phyloP scores from a whole-genome alignment of 345 rosid genomes.

The Fremontodendron californicum region DNA sequence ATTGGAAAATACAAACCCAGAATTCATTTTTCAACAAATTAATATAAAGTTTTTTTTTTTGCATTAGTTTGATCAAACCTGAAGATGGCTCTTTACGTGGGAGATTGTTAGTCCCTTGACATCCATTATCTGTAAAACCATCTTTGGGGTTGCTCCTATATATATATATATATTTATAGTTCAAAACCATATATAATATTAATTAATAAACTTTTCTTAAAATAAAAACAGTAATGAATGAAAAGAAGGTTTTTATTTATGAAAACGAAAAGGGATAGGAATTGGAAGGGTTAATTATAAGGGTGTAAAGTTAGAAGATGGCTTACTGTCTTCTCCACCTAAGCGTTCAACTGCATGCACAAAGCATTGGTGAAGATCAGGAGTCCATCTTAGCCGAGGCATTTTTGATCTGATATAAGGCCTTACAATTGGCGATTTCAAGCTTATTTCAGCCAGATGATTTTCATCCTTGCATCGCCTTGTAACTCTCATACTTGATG shows the following conservation, averaged over 20 bases:
- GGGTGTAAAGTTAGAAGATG: not conserved
- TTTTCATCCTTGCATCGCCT: not conserved
- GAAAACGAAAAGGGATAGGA: not conserved
- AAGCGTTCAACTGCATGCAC: constrained; percentile 59
- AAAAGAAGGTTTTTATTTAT: not conserved
- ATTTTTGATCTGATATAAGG: constrained; percentile 49
- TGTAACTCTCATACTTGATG: not conserved
- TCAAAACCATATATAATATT: not conserved
- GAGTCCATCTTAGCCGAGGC: constrained; percentile 69
- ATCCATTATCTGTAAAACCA: constrained; percentile 60
- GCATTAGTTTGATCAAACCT: constrained; percentile 34
- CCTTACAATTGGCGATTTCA: constrained; percentile 33
- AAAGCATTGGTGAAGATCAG: constrained; percentile 54
- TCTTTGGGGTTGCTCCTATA: constrained; percentile 67
- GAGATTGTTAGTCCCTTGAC: constrained; percentile 64
- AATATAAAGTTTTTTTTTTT: not conserved
- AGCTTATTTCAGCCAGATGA: constrained; percentile 4
- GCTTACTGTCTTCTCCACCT: constrained; percentile 69
- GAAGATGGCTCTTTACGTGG: constrained; percentile 81
- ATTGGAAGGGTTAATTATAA: not conserved
- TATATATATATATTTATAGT: constrained; percentile 1
- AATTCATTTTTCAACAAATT: not conserved
- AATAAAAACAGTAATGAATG: not conserved
- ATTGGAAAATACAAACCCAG: not conserved
- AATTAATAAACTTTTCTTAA: not conserved